Conservation (phyloP, 352 stramenopile genomes). For the Globisporangium rhizosaccharum region DNA sequence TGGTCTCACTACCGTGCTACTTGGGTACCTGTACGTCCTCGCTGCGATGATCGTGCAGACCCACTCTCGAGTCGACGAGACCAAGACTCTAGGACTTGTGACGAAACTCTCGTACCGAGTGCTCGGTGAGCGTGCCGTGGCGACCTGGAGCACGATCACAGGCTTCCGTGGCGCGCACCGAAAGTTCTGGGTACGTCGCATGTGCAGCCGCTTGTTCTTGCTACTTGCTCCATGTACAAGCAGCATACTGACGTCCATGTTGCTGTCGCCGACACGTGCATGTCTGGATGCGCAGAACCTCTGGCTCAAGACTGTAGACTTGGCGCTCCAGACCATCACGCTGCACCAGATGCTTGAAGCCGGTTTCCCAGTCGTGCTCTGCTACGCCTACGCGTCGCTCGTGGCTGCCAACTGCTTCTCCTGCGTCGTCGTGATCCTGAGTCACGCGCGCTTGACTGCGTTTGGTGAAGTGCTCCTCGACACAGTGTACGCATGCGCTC, state of each 20-base stretch:
- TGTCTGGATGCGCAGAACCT: constrained; percentile 16
- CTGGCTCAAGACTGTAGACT: constrained; percentile 19
- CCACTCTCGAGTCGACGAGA: background rate
- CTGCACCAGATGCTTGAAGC: constrained; percentile 20
- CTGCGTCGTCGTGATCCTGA: constrained; percentile 9
- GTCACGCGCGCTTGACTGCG: constrained; percentile 4
- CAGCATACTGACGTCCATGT: too few relatives aligned
- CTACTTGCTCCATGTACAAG: too few relatives aligned
- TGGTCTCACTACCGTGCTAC: background rate
- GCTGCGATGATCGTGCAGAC: background rate
- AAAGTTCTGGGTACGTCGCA: constrained; percentile 7
- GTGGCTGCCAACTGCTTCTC: constrained; percentile 18
- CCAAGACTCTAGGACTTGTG: background rate
- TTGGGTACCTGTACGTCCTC: constrained; percentile 4
- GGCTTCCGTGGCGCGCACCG: constrained; percentile 1
- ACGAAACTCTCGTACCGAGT: background rate
- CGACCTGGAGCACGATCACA: constrained; percentile 1
- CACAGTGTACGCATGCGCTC: constrained; percentile 1
- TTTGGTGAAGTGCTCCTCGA: constrained; percentile 29
- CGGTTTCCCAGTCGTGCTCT: constrained; percentile 13
- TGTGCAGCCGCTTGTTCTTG: too few relatives aligned
- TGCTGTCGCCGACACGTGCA: too few relatives aligned
- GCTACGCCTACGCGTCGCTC: constrained; percentile 13
- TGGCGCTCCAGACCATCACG: constrained; percentile 16
- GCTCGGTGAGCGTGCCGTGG: background rate